phyloP scores from a whole-genome alignment of 192 early-diverging fungal genomes.

The Kappamyces sp. region DNA sequence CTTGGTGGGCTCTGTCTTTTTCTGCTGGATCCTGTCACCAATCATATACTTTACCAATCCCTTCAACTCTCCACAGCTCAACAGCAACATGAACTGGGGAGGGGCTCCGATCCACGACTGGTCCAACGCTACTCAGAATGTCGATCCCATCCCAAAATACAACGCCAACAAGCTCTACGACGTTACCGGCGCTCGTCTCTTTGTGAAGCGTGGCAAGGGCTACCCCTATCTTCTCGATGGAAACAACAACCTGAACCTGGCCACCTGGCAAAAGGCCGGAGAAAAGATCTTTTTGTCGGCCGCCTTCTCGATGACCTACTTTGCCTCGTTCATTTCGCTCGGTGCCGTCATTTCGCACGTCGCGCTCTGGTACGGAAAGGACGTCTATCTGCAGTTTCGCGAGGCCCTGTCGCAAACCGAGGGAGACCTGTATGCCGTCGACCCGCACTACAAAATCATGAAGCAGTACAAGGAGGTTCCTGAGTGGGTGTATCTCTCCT shows the following conservation, averaged over 20 bases:
- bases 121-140: constrained; percentile 2
- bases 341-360: constrained; percentile 20
- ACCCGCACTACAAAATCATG: constrained; percentile 15
- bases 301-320: constrained; percentile 12
- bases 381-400: constrained; percentile 13
- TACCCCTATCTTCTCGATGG: not conserved
- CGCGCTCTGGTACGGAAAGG: constrained; percentile 17
- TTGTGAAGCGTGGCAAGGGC: not conserved
- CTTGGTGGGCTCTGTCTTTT: constrained; percentile 8
- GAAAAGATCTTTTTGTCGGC: constrained; percentile 7
- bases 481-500: not conserved
- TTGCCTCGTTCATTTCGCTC: constrained; percentile 12
- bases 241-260: not conserved
- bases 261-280: not conserved
- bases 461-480: constrained; percentile 7
- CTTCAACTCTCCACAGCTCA: constrained; percentile 7
- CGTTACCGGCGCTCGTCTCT: constrained; percentile 8
- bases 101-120: not conserved
- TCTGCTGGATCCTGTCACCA: constrained; percentile 19
- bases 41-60: constrained; percentile 10
- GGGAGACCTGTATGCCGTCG: not conserved
- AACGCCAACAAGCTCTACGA: not conserved
- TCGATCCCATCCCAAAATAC: constrained; percentile 11
- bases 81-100: not conserved
- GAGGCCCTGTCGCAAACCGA: not conserved